phyloP scores from a whole-genome alignment of 768 basidiomycete genomes.

The Termitomyces sp. region DNA sequence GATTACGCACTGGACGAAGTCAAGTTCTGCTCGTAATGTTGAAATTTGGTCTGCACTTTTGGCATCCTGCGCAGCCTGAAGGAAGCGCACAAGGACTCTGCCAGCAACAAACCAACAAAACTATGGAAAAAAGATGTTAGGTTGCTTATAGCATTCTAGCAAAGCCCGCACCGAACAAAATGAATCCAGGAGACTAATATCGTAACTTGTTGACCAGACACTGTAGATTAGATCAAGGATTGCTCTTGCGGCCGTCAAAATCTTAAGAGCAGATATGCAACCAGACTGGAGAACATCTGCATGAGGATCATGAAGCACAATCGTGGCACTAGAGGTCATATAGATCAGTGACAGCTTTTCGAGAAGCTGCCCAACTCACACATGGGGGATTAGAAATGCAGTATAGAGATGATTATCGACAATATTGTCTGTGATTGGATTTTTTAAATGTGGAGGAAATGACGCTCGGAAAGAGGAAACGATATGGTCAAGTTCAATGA shows the following conservation, averaged over 20 bases:
- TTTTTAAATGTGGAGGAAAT: conserved; percentile 51
- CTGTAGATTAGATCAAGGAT: conserved; percentile 65
- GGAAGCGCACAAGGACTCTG: conserved; percentile 61
- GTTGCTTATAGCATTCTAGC: not conserved
- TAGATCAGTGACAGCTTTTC: conserved; percentile 1
- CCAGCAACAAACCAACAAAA: conserved; percentile 71
- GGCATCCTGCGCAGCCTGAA: conserved; percentile 58
- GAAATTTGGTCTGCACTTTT: conserved; percentile 54
- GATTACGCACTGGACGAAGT: conserved; percentile 58
- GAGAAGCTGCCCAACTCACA: conserved; percentile 22
- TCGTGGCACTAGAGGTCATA: conserved; percentile 45
- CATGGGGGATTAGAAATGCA: conserved; percentile 39
- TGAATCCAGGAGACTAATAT: conserved; percentile 65
- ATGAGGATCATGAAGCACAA: conserved; percentile 76
- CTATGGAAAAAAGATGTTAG: conserved; percentile 24
- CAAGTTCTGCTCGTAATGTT: conserved; percentile 58
- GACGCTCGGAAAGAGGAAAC: conserved; percentile 55
- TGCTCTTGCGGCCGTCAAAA: conserved; percentile 61
- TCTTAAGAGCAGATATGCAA: conserved; percentile 67
- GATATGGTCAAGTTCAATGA: conserved; percentile 57
- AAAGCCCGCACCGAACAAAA: conserved; percentile 52
- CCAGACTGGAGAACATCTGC: conserved; percentile 53
- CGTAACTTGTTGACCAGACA: conserved; percentile 68
- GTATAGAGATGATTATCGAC: conserved; percentile 60
- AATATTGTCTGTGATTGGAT: conserved; percentile 51